phyloP scores from a whole-genome alignment of 164 flowering plant genomes.

The grape (Vitis vinifera) region DNA sequence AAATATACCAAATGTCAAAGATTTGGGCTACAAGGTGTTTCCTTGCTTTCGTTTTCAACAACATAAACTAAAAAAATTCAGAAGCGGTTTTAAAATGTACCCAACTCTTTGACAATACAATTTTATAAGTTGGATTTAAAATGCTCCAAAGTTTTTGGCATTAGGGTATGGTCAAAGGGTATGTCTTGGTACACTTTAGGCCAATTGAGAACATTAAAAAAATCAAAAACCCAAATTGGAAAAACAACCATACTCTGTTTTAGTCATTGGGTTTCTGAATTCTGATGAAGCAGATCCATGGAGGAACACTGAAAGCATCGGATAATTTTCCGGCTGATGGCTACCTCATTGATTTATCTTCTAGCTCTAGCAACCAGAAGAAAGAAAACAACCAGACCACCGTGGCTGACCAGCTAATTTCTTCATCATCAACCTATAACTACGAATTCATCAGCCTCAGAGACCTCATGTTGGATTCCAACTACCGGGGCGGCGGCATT shows the following conservation, averaged over 20 bases:
- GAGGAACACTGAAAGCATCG: constrained; percentile 80
- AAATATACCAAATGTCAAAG: too few species aligned
- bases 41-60: too few species aligned
- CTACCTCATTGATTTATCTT: constrained; percentile 67
- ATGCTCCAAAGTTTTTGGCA: too few species aligned
- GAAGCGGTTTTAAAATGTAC: too few species aligned
- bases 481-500: constrained; percentile 72
- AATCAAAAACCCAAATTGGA: too few species aligned
- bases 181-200: too few species aligned
- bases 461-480: constrained; percentile 70
- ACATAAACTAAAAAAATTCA: too few species aligned
- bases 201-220: too few species aligned
- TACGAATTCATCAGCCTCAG: constrained; percentile 68
- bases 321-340: constrained; percentile 60
- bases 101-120: too few species aligned
- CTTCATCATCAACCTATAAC: constrained; percentile 29
- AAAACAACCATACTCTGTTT: not conserved
- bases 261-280: not conserved
- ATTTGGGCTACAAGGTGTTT: too few species aligned
- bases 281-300: constrained; percentile 60
- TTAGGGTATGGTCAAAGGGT: too few species aligned
- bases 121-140: too few species aligned
- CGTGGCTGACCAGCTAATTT: constrained; percentile 3
- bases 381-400: constrained; percentile 6
- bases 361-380: constrained; percentile 8